Conservation (phyloP, 148 eudicot genomes). For the Chenopodium berlandieri region DNA sequence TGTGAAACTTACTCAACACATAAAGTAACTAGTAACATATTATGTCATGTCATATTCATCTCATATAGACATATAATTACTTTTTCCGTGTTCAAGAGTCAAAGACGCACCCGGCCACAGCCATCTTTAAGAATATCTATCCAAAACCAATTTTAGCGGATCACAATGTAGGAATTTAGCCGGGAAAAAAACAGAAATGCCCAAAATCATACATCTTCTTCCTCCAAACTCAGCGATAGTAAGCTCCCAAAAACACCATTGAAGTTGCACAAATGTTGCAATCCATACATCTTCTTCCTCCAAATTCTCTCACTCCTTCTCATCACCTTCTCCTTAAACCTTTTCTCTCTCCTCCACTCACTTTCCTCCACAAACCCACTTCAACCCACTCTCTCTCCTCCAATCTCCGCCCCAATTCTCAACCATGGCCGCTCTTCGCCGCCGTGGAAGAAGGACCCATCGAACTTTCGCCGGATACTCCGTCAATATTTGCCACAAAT, state of each 20-base stretch:
- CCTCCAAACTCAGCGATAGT: neutral
- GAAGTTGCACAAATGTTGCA: conserved; percentile 43
- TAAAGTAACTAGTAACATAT: no score
- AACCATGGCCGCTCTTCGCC: conserved; percentile 28
- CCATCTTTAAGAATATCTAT: no score
- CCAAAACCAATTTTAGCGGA: no score
- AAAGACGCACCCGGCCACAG: no score
- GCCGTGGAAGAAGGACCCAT: conserved; percentile 59
- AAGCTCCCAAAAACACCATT: neutral
- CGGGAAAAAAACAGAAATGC: no score
- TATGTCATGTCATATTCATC: no score
- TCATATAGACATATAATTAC: no score
- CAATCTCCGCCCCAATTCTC: conserved; percentile 26
- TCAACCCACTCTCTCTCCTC: conserved; percentile 26
- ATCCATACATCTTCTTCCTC: conserved; percentile 28
- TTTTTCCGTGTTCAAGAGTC: no score
- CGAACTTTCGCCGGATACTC: conserved; percentile 55
- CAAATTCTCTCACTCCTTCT: conserved; percentile 22
- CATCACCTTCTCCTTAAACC: conserved; percentile 22
- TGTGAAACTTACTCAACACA: no score
- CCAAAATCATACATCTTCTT: no score
- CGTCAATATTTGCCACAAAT: conserved; percentile 61
- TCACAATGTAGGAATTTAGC: no score
- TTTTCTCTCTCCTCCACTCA: conserved; percentile 14
- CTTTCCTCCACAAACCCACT: conserved; percentile 31